Evolutionary conservation across 805 yeast genomes (phyloP).

Genomic region (Henningerozyma blattae): DNA sequence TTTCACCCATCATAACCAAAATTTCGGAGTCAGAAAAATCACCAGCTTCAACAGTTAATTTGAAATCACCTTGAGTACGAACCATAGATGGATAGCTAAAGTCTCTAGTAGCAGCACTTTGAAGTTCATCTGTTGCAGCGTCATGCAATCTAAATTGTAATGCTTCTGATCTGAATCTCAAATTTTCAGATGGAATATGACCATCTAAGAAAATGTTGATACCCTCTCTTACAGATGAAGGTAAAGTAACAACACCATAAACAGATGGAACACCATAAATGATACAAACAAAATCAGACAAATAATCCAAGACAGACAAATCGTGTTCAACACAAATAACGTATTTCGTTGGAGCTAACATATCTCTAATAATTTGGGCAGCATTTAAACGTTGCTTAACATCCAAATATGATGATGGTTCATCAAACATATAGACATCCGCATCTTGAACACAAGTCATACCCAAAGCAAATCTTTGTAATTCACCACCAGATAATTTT

Average conservation of each 20-base stretch:
- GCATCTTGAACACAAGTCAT: constrained; percentile 94
- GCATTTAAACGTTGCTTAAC: constrained; percentile 98
- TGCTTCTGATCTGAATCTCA: constrained; percentile 93
- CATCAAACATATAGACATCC: constrained; percentile 97
- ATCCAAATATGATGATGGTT: constrained; percentile 96
- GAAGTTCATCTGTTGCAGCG: constrained; percentile 58
- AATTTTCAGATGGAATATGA: constrained; percentile 90
- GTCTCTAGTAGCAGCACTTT: constrained; percentile 68
- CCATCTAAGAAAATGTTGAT: constrained; percentile 97
- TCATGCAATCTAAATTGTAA: constrained; percentile 88
- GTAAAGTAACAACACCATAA: constrained; percentile 96
- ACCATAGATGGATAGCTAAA: constrained; percentile 70
- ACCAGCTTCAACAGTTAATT: constrained; percentile 69
- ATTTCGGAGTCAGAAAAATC: constrained; percentile 94
- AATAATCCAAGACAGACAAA: constrained; percentile 90
- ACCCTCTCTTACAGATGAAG: constrained; percentile 97
- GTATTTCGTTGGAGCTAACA: constrained; percentile 63
- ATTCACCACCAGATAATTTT: constrained; percentile 94
- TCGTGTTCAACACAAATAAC: constrained; percentile 98
- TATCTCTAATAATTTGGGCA: constrained; percentile 83
- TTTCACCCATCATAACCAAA: constrained; percentile 98
- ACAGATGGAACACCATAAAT: constrained; percentile 97
- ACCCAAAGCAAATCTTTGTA: constrained; percentile 96
- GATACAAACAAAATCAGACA: constrained; percentile 94
- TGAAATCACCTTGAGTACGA: constrained; percentile 95